A percentile compares a stretch with the other conserved stretches of the same genome.
Evolutionary conservation across 2,329 filamentous ascomycete species (phyloP).

Genomic region (Endocalyx cinctus): DNA sequence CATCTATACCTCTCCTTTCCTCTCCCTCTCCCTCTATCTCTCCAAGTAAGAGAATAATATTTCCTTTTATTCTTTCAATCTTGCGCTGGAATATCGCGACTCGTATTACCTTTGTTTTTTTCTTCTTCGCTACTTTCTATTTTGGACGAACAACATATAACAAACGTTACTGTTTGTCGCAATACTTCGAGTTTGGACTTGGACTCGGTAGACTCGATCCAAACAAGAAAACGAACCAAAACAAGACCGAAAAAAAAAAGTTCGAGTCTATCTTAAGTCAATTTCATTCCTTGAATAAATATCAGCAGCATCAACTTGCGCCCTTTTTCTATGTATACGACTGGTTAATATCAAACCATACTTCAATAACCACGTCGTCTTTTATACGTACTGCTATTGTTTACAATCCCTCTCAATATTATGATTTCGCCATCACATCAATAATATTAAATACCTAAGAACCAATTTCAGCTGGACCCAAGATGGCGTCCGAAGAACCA

Average conservation of each 20-base stretch:
- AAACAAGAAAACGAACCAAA: too few species aligned
- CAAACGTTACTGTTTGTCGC: too few species aligned
- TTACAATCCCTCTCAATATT: constrained; percentile 13
- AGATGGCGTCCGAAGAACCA: constrained; percentile 26
- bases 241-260: too few species aligned
- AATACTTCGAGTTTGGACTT: too few species aligned
- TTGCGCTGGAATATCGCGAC: not conserved
- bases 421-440: constrained; percentile 18
- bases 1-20: not conserved
- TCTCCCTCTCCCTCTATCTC: not conserved
- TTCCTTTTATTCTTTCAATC: not conserved
- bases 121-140: not conserved
- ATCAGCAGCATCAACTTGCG: too few species aligned
- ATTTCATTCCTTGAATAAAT: too few species aligned
- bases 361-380: constrained; percentile 5
- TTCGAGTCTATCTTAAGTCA: too few species aligned
- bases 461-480: constrained; percentile 16
- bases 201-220: too few species aligned
- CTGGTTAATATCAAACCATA: constrained; percentile 3
- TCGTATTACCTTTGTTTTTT: constrained; percentile 1
- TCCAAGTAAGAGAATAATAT: not conserved
- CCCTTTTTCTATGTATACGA: not conserved
- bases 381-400: constrained; percentile 10
- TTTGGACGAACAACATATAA: not conserved
- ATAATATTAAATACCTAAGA: constrained; percentile 15